Evolutionary conservation across 1,284 basidiomycete genomes (phyloP), one percentile per base, ranked within the genome.

Genomic region (Trichosporon sp.): DNA sequence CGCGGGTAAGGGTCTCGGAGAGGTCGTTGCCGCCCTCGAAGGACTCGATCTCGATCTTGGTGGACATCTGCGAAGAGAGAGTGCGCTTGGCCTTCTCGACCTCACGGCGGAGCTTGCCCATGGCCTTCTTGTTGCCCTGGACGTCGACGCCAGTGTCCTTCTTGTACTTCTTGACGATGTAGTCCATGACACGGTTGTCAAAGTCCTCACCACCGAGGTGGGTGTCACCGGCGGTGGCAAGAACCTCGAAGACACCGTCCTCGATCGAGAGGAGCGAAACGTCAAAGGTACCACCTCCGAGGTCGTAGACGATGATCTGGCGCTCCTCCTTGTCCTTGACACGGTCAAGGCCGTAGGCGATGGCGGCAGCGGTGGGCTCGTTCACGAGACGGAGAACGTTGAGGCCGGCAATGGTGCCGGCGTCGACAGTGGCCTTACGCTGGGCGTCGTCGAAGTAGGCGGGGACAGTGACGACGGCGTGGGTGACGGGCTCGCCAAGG

Each of bases 171-270:
- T 95, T 92, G 73, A 93, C 91, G 81, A 99, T 97, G 89, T 98
- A 93, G 86, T 95, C 95, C 83, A 98, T 93, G 76, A 98, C 91
- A 77, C 92, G 90, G 88, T 98, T 98, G 85, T 98, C 96, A 79
- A 98, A 99, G 86, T 98, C 95, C 86, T 98, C 95, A 87, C 96
- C 95, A 86, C 95, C 95, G 83, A 98, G 88, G 85, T 98, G 95
- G 72, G 95, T 99, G 86, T 98, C 96, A 89, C 95, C 96, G 72
- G 96, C 95, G 73, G 95, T 98, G 72, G 96, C 94, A 87, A 97
- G 96, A 84, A 98, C 95, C 85, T 97, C 95, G 86, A 98, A 99
- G 85, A 99, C 95, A 84, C 95, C 95, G 85, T 97, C 95, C 84
- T 98, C 94, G 73, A 98, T 98, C 73, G 95, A 95, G 76, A 99